phyloP scores from a whole-genome alignment of 345 rosid genomes.

The thale cress (Arabidopsis thaliana) region DNA sequence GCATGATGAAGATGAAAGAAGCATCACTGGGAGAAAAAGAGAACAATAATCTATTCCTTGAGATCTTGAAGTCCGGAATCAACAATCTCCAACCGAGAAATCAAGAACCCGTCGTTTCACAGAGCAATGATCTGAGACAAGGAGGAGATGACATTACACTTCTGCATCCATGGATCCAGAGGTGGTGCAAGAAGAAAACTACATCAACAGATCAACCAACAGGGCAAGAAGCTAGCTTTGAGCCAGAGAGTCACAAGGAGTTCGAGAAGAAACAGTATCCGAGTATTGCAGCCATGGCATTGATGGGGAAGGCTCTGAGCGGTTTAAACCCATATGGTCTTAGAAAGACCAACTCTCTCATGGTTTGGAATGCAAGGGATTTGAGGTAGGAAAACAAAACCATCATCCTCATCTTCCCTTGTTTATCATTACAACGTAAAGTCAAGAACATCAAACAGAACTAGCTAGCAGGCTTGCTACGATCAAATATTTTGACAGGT shows the following conservation, averaged over 20 bases:
- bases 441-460: conserved; percentile 9
- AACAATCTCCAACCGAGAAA: conserved; percentile 46
- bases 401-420: neutral
- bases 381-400: conserved; percentile 34
- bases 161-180: conserved; percentile 67
- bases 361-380: conserved; percentile 68
- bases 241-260: conserved; percentile 55
- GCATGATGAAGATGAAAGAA: conserved; percentile 49
- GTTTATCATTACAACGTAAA: conserved; percentile 19
- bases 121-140: conserved; percentile 41
- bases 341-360: conserved; percentile 54
- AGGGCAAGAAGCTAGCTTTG: conserved; percentile 41
- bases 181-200: conserved; percentile 63
- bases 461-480: conserved; percentile 18
- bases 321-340: conserved; percentile 63
- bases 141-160: conserved; percentile 48
- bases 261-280: conserved; percentile 69
- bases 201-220: conserved; percentile 37
- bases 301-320: conserved; percentile 89
- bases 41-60: conserved; percentile 42
- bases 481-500: conserved; percentile 18
- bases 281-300: conserved; percentile 95
- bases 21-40: conserved; percentile 51
- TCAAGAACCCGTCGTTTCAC: conserved; percentile 38
- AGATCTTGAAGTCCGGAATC: conserved; percentile 43